Conservation (phyloP, 495 filamentous ascomycete species). For the Daldinia childiae region DNA sequence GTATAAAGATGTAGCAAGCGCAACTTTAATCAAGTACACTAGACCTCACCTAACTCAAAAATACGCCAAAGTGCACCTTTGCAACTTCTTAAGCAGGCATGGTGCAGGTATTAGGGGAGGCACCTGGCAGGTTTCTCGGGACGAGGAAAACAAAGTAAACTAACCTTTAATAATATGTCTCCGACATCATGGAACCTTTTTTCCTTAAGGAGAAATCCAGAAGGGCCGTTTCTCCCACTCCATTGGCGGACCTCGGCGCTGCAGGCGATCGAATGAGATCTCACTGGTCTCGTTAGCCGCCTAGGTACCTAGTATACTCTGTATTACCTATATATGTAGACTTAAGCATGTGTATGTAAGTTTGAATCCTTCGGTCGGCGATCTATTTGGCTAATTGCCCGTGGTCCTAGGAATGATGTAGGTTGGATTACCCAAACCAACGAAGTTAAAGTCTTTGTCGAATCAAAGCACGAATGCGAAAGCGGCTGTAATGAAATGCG, state of each 20-base stretch:
- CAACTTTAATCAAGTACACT: constrained; percentile 24
- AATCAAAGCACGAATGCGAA: background rate
- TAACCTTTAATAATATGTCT: constrained; percentile 8
- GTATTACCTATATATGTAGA: background rate
- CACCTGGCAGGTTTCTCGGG: constrained; percentile 2
- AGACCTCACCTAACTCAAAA: constrained; percentile 22
- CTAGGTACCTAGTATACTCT: too few species aligned
- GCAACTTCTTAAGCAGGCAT: constrained; percentile 9
- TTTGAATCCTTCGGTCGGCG: constrained; percentile 18
- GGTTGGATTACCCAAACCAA: background rate
- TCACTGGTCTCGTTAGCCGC: constrained; percentile 3
- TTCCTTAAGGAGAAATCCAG: constrained; percentile 33
- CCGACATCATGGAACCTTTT: constrained; percentile 26
- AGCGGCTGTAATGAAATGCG: background rate
- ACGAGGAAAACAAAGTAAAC: constrained; percentile 8
- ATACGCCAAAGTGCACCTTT: background rate
- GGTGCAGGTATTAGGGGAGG: background rate
- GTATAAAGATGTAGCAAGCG: background rate
- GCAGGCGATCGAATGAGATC: constrained; percentile 39
- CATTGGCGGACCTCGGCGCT: constrained; percentile 23
- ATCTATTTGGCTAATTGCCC: background rate
- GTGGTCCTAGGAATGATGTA: background rate
- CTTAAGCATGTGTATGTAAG: background rate
- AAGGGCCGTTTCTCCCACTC: constrained; percentile 21
- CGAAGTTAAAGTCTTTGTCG: background rate